These are phyloP conservation scores for Parsonsia alboflavescens DNA, from an alignment of 257 asterid genomes.

Conservation along the genomic window DNA sequence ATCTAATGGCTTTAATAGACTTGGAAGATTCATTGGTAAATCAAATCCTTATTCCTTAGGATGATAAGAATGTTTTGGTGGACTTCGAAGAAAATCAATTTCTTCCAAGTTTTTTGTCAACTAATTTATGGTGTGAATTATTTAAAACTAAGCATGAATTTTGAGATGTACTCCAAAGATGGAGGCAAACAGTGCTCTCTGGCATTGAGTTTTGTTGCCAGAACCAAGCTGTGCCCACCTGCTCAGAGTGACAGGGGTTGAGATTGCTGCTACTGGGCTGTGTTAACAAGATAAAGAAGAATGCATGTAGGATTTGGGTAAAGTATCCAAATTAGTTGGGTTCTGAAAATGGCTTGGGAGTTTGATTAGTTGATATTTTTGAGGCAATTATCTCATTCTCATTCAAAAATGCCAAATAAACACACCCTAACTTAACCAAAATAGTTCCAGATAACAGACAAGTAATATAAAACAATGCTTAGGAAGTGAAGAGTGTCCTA, in stretches of 20 bases:
- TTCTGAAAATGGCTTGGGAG: neutral
- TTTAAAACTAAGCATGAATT: neutral
- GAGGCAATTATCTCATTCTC: neutral
- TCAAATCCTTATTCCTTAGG: neutral
- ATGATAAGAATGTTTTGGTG: neutral
- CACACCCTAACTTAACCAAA: neutral
- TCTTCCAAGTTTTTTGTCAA: neutral
- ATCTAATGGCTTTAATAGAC: neutral
- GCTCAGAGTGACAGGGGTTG: too few species aligned
- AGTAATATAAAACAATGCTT: neutral
- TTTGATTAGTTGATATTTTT: neutral
- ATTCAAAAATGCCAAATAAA: neutral
- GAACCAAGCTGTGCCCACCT: neutral
- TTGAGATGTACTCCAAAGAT: neutral
- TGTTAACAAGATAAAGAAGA: too few species aligned
- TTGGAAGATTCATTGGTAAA: neutral
- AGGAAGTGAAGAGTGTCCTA: slow-evolving; percentile 13
- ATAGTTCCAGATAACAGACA: neutral
- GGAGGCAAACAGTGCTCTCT: neutral
- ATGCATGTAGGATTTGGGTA: neutral
- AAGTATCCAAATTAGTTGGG: neutral
- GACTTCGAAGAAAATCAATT: neutral
- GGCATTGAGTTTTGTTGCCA: neutral
- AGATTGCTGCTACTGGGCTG: neutral
- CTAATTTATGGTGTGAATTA: neutral